A percentile compares a stretch with the other conserved stretches of the same genome.
phyloP scores from a whole-genome alignment of 2,329 filamentous ascomycete species.

The Cladorrhinum sp. region DNA sequence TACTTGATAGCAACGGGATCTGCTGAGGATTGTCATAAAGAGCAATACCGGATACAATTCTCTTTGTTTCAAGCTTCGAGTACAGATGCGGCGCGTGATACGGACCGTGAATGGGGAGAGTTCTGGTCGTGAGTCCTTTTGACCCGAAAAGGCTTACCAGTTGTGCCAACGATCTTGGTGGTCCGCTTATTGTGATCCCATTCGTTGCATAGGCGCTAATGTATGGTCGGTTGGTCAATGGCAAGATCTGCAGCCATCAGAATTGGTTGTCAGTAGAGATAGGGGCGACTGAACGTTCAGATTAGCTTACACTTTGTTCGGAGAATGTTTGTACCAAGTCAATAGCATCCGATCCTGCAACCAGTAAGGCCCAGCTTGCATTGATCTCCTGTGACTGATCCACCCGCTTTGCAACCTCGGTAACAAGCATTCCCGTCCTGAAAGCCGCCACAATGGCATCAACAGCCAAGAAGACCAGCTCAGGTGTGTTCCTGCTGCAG shows the following conservation, averaged over 20 bases:
- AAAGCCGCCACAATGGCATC: conserved; percentile 9
- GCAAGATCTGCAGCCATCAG: neutral
- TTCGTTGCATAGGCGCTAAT: conserved; percentile 3
- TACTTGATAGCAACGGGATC: neutral
- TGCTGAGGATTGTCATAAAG: neutral
- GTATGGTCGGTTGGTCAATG: neutral
- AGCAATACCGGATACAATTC: neutral
- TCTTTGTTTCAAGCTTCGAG: neutral
- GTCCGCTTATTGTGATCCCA: neutral
- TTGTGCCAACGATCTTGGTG: neutral
- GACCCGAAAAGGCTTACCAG: neutral
- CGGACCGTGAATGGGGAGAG: neutral
- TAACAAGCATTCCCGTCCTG: conserved; percentile 5
- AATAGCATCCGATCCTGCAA: neutral
- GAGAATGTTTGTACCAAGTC: neutral
- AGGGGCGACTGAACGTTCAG: no score
- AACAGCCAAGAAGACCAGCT: conserved; percentile 1
- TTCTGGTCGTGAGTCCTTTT: neutral
- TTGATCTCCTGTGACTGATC: neutral
- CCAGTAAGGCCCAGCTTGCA: neutral
- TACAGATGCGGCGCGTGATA: conserved; percentile 6
- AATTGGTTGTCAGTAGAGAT: neutral
- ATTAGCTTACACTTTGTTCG: conserved; percentile 1
- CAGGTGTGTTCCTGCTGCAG: conserved; percentile 3
- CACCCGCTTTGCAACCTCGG: neutral